A percentile compares a stretch with the other conserved stretches of the same genome.
These are phyloP conservation scores for Fusarium nematophilum DNA, from an alignment of 2,329 filamentous ascomycete species.

Conservation along the genomic window DNA sequence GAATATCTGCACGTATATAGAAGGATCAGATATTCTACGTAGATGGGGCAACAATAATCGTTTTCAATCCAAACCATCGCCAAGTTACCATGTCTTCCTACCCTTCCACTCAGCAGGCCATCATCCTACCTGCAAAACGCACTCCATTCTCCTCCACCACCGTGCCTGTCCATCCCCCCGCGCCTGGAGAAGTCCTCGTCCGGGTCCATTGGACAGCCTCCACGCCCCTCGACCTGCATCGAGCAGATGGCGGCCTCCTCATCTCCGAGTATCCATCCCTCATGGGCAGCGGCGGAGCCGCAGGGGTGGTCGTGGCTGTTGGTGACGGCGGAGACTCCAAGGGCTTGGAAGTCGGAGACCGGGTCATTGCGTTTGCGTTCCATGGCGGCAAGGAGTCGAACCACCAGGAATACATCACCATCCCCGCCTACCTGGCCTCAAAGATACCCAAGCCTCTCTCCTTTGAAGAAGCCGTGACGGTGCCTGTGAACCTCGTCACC, in stretches of 20 bases:
- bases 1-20: no score
- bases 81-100: conserved; percentile 37
- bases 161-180: conserved; percentile 50
- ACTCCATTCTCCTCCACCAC: conserved; percentile 67
- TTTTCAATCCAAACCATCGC: no score
- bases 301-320: conserved; percentile 64
- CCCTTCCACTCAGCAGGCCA: conserved; percentile 73
- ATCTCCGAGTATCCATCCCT: conserved; percentile 60
- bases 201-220: conserved; percentile 69
- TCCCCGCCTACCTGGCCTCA: conserved; percentile 61
- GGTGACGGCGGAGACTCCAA: conserved; percentile 54
- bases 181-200: conserved; percentile 62
- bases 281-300: conserved; percentile 62
- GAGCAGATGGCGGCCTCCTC: conserved; percentile 68
- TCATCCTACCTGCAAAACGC: conserved; percentile 65
- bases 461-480: conserved; percentile 60
- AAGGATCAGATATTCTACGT: no score
- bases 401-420: conserved; percentile 66
- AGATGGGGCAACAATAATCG: no score
- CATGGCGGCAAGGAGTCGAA: conserved; percentile 59
- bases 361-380: conserved; percentile 67
- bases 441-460: conserved; percentile 56
- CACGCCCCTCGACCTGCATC: conserved; percentile 70
- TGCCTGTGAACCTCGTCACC: conserved; percentile 69
- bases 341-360: conserved; percentile 62